Evolutionary conservation across 139 green algal species (phyloP), one percentile per base, ranked within the genome.

Genomic region (Chlorella sp.): DNA sequence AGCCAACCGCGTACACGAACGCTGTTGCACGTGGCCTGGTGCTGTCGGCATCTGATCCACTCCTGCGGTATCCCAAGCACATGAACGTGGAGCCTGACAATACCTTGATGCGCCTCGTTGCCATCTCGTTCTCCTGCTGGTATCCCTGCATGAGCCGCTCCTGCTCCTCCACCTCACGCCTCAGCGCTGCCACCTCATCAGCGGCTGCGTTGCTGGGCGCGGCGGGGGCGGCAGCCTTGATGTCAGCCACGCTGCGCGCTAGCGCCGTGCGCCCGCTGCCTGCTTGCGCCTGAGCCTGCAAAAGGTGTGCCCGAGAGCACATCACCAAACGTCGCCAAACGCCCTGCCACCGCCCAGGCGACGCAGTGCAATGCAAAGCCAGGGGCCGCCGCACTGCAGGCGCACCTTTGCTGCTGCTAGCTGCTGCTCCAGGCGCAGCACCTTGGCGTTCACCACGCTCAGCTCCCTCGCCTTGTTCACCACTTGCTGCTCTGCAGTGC

Each of bases 51-150:
- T n/a, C n/a, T n/a, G n/a, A n/a, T n/a, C n/a, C n/a, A n/a, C n/a
- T n/a, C n/a, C n/a, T n/a, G n/a, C n/a, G n/a, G n/a, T n/a, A n/a
- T n/a, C n/a, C n/a, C n/a, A n/a, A n/a, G n/a, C n/a, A n/a, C n/a
- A n/a, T n/a, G n/a, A n/a, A n/a, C n/a, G n/a, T n/a, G n/a, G n/a
- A n/a, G n/a, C n/a, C n/a, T n/a, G n/a, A n/a, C n/a, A 55, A 10
- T 55, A 87, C 83, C 83, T 88, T 88, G 62, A 88, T 84, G 5
- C 75, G 35, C 30, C 61, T 36, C 22, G 78, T 70, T 24, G 86
- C 83, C n/a, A 73, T 74, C 72, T 84, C 74, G 51, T 89, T 91
- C 67, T 91, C 86, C 26, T 65, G 50, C 77, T 89, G 79, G 69
- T 88, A 91, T 29, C 79, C 83, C 3, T 74, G 66, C 5, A 91